Evolutionary conservation across 768 basidiomycete species (phyloP), one percentile per base, ranked within the genome.

Genomic region (Lenzites betulinus): DNA sequence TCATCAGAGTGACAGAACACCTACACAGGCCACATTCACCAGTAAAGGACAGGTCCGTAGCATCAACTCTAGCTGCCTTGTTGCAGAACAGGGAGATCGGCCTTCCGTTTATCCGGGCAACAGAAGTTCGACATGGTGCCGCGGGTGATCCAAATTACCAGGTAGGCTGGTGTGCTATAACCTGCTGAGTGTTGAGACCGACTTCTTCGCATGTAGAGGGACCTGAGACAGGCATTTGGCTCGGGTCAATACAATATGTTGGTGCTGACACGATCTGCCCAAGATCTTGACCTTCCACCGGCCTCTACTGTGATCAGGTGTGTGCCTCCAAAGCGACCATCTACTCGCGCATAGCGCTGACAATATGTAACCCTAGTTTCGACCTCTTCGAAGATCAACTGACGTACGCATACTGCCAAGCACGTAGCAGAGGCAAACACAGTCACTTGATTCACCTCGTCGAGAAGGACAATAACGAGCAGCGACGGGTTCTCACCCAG

Each of bases 231-330:
- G 22, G 74, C 74, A 47, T 89, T 90, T 59, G 70, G 75, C 25
- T 66, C 70, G 26, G 90, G 89, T 3, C 78, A 77, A 11, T 79
- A 77, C 63, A 93, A 93, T 68, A 74, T 92, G 11, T 73, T 92
- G 33, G 75, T 93, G 33, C 75, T 81, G 28, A 86, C 84, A 1
- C 83, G 83, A 65, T 77, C 79, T 1, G 71, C 78, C 6, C 84
- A 88, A 68, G 87, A 88, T 67, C 64, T 88, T 12, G 85, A 85
- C 48, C 54, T 89, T 26, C 83, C 86, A 7, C 78, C 78, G 30
- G 81, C 79, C 7, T 78, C 81, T 7, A 72, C 87, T 28, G 80
- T 92, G 11, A 79, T 92, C 66, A 78, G 86, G 89, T 89, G 60
- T 47, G 81, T 13, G 1, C 15, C 13, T 64, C 30, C 49, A n/a